Conservation (phyloP, 805 yeast species). For the Diddensiella transvaalensis region DNA sequence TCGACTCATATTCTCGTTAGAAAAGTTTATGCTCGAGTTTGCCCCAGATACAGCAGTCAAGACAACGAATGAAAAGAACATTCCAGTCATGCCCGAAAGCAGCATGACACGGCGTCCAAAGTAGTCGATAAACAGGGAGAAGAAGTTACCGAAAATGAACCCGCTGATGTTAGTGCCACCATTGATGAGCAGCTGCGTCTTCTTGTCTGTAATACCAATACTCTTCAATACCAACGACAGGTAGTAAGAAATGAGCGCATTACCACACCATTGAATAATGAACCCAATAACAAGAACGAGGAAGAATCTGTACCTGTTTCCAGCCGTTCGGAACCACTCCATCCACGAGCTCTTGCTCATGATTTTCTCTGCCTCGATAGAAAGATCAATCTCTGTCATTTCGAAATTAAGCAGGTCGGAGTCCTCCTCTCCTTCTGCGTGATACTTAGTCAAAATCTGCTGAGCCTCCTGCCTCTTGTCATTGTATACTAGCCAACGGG, state of each 20-base stretch:
- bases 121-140: conserved; percentile 19
- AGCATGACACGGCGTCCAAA: conserved; percentile 8
- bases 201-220: conserved; percentile 45
- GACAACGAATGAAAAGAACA: conserved; percentile 23
- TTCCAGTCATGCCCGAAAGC: conserved; percentile 5
- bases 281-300: conserved; percentile 12
- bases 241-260: conserved; percentile 36
- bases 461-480: conserved; percentile 42
- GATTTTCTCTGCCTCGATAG: conserved; percentile 14
- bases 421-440: conserved; percentile 18
- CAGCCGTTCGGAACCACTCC: conserved; percentile 10
- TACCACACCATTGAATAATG: conserved; percentile 17
- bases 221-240: conserved; percentile 47
- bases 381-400: conserved; percentile 15
- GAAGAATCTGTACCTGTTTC: conserved; percentile 10
- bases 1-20: conserved; percentile 36
- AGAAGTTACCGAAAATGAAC: conserved; percentile 10
- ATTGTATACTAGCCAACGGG: conserved; percentile 57
- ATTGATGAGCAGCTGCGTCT: conserved; percentile 11
- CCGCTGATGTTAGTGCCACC: conserved; percentile 6
- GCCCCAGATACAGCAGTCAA: conserved; percentile 47
- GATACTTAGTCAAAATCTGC: conserved; percentile 18
- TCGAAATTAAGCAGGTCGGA: conserved; percentile 12
- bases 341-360: conserved; percentile 3
- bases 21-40: conserved; percentile 39